Evolutionary conservation across 345 rosid genomes (phyloP).

Genomic region (Syzygium aqueum): DNA sequence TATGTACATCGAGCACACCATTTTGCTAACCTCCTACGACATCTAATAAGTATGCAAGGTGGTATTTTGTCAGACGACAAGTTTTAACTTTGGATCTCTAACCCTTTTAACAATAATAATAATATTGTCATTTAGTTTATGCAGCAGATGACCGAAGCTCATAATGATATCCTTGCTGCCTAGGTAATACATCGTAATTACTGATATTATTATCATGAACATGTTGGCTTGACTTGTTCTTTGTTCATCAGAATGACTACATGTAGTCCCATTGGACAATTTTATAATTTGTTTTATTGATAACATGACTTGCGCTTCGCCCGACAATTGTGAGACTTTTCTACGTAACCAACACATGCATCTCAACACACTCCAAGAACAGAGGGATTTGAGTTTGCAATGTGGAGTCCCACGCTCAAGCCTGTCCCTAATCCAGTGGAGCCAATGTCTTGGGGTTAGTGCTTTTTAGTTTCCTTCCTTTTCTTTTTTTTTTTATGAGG

Average conservation of each 20-base stretch:
- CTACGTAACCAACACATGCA: background rate
- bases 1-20: background rate
- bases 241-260: background rate
- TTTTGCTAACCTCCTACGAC: background rate
- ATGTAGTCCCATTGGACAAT: background rate
- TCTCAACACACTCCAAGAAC: background rate
- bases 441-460: background rate
- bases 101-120: background rate
- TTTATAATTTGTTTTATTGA: too few species aligned
- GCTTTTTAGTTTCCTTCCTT: background rate
- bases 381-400: background rate
- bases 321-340: background rate
- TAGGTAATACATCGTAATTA: background rate
- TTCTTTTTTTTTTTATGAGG: background rate
- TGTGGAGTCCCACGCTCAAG: background rate
- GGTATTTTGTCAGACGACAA: background rate
- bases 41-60: background rate
- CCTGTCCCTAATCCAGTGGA: background rate
- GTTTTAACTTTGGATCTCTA: background rate
- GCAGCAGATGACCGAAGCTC: background rate
- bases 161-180: background rate
- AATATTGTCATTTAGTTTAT: background rate
- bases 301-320: background rate
- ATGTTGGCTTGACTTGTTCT: background rate
- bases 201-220: background rate